Evolutionary conservation across 2,329 filamentous ascomycete species (phyloP), one percentile per base, ranked within the genome.

Genomic region (Setomelanomma holmii): DNA sequence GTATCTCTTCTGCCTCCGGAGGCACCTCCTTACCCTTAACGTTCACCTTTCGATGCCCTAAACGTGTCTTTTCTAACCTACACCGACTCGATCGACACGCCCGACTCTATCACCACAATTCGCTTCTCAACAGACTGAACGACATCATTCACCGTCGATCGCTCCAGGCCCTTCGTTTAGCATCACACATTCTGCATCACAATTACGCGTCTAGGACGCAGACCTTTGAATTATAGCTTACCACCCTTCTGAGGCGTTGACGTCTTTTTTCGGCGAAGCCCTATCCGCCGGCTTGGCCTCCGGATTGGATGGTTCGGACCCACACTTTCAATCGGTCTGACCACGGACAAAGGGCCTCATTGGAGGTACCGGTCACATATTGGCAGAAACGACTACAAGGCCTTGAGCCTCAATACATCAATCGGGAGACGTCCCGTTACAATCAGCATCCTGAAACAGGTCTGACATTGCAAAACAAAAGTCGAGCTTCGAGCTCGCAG

Each of bases 401-500:
- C 39, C 47, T 23, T 6, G 45, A 34, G 21, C 38, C 45, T 41
- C 38, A 8, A n/a, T 4, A 45, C 34, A 33, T 48, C 53, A 56
- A 50, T 51, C 53, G 58, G 53, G 58, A 58, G 55, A 58, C 52
- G 50, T 58, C 55, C 58, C 55, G 49, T 48, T 49, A 5, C 34
- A 36, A 30, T 22, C 42, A 36, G 19, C 4, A n/a, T 16, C 30
- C 34, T 36, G 38, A 36, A 17, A 36, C 21, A 40, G 27, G 12
- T 21, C 27, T 42, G 47, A 36, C 34, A 30, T 10, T 6, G n/a
- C 12, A 30, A 3, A 36, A 23, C 24, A 40, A 36, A 49, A 51
- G 40, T 51, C 51, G 49, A 51, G 38, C 33, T 3, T 40, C 12
- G 33, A 22, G 48, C 44, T 54, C 48, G 55, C 53, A 53, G n/a